Conservation (phyloP, 345 rosid genomes). For the Pugionium cornutum region DNA sequence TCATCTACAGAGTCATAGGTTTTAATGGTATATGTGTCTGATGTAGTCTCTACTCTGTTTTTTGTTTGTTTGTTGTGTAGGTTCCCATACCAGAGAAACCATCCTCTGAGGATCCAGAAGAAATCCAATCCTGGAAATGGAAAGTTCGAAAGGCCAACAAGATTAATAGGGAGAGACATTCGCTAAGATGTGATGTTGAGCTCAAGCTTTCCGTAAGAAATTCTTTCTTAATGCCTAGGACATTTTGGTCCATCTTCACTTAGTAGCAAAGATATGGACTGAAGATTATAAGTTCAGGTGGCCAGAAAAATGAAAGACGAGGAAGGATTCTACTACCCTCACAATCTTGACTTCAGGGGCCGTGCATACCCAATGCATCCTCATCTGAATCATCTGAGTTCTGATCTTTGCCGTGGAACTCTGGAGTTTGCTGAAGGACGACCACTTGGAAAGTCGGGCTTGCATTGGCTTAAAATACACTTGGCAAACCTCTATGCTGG, state of each 20-base stretch:
- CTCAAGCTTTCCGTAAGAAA: constrained; percentile 90
- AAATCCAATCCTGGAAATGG: constrained; percentile 79
- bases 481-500: constrained; percentile 86
- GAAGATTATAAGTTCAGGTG: constrained; percentile 56
- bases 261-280: constrained; percentile 27
- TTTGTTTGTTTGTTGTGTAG: constrained; percentile 42
- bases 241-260: constrained; percentile 28
- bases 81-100: constrained; percentile 71
- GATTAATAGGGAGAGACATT: constrained; percentile 87
- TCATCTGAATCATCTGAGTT: constrained; percentile 87
- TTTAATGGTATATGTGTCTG: constrained; percentile 13
- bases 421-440: constrained; percentile 95
- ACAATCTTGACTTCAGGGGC: constrained; percentile 97
- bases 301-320: constrained; percentile 90
- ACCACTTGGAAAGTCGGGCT: constrained; percentile 84
- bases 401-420: constrained; percentile 95
- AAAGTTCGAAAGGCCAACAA: constrained; percentile 67
- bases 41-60: not conserved
- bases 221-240: constrained; percentile 9
- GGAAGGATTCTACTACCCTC: constrained; percentile 97
- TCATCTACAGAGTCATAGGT: constrained; percentile 4
- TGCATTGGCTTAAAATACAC: constrained; percentile 89
- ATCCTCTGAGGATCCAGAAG: constrained; percentile 60
- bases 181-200: constrained; percentile 87
- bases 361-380: constrained; percentile 99